Evolutionary conservation across 805 yeast genomes (phyloP), one percentile per base, ranked within the genome.

Genomic region (Suhomyces sp.): DNA sequence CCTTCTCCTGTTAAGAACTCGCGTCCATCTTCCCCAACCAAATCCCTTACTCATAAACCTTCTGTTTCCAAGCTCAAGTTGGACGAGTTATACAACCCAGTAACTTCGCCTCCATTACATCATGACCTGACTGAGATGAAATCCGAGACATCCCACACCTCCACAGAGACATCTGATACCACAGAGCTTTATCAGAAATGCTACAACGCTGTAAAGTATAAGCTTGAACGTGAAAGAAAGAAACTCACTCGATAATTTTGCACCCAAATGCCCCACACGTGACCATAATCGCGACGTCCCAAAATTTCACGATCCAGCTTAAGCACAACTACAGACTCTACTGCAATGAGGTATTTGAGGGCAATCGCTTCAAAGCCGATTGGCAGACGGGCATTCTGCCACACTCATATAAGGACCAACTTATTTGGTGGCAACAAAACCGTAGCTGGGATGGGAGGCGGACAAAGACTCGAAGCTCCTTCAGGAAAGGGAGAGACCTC

Each of bases 401-500:
- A 38, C 24, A 38, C 24, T 38, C 22, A n/a, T 10, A 17, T 38
- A 6, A 19, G 24, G n/a, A 6, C 42, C 42, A 38, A 68, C 53
- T 55, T 70, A 47, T 70, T 70, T 49, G 72, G 73, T 3, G 73
- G 73, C 1, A 63, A 64, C 10, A 67, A 68, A 54, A 50, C 60
- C 3, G 46, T 57, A 13, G 19, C 26, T 48, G 49, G 49, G 8
- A 36, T 15, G 13, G 53, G 53, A 24, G 19, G 36, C 15, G 47
- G 38, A 6, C 33, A 41, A 15, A 51, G 47, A 10, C 49, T 54
- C 35, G 44, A 48, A 26, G 73, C 76, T 1, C 78, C 77, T 9
- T 60, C 68, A 2, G 70, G 69, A 13, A 74, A 73, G 56, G 68
- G 71, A 51, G 75, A 75, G 52, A 66, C 75, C 10, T 59, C 72